These are phyloP conservation scores for Zymoseptoria tritici DNA, from an alignment of 2,329 filamentous ascomycete genomes.

Conservation along the genomic window DNA sequence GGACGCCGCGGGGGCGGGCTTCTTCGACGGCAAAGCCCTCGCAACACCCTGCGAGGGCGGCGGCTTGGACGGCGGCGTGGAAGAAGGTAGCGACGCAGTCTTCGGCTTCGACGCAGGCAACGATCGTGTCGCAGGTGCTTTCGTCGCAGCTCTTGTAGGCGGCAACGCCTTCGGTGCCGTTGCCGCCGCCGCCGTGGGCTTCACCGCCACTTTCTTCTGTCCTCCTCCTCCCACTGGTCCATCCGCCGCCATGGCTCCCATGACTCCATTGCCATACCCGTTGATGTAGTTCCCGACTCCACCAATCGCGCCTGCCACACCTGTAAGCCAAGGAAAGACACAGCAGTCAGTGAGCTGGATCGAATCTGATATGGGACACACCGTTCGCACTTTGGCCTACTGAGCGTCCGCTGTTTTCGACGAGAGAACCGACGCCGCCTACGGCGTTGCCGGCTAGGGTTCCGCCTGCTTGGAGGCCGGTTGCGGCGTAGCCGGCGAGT, in stretches of 20 bases:
- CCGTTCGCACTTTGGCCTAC: slow-evolving; percentile 28
- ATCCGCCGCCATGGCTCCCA: slow-evolving; percentile 26
- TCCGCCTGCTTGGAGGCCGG: slow-evolving; percentile 31
- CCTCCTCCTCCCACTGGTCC: slow-evolving; percentile 17
- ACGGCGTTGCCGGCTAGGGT: slow-evolving; percentile 34
- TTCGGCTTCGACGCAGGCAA: slow-evolving; percentile 6
- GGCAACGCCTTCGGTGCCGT: not conserved
- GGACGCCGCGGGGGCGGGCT: not conserved
- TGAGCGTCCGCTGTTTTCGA: slow-evolving; percentile 27
- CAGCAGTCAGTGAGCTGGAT: slow-evolving; percentile 11
- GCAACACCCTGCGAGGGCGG: not conserved
- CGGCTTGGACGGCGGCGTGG: slow-evolving; percentile 2
- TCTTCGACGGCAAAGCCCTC: slow-evolving; percentile 6
- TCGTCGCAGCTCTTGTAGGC: not conserved
- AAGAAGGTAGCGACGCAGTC: not conserved
- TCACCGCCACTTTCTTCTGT: slow-evolving; percentile 21
- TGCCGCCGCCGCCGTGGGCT: slow-evolving; percentile 14
- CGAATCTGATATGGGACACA: slow-evolving; percentile 5
- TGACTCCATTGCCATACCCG: slow-evolving; percentile 27
- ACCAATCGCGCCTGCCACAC: slow-evolving; percentile 28
- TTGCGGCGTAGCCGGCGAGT: slow-evolving; percentile 26
- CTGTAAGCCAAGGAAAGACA: slow-evolving; percentile 15
- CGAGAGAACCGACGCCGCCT: slow-evolving; percentile 27
- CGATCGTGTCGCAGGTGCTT: slow-evolving; percentile 2
- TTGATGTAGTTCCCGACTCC: slow-evolving; percentile 31